Evolutionary conservation across 306 rosid genomes (phyloP).

Genomic region (Corylus heterophylla): DNA sequence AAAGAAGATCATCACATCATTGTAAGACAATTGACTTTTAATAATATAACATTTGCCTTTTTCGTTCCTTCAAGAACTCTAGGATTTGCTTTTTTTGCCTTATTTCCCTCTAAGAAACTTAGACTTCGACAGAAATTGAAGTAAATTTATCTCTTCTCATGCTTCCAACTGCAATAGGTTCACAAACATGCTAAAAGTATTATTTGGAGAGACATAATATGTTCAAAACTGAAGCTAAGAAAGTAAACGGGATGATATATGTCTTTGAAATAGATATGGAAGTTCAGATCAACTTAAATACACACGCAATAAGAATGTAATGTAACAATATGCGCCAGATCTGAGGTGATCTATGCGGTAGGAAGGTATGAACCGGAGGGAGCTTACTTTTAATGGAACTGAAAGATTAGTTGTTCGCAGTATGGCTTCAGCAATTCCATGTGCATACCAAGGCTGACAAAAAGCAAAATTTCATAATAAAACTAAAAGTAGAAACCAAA

Average conservation of each 20-base stretch:
- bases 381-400: constrained; percentile 86
- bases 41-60: background rate
- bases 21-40: no score
- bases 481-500: constrained; percentile 11
- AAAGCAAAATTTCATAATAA: constrained; percentile 17
- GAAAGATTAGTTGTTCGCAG: constrained; percentile 97
- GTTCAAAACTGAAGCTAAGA: background rate
- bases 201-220: background rate
- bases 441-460: constrained; percentile 97
- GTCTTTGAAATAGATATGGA: background rate
- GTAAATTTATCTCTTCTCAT: background rate
- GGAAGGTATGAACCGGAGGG: constrained; percentile 15
- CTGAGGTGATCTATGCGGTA: background rate
- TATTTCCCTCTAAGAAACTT: background rate
- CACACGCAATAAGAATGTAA: constrained; percentile 12
- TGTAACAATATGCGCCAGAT: constrained; percentile 5
- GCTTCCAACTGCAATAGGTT: background rate
- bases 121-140: background rate
- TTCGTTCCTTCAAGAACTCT: background rate
- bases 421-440: constrained; percentile 95
- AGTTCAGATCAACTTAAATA: background rate
- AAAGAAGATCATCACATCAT: background rate
- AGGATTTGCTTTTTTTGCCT: background rate
- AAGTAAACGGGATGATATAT: background rate
- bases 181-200: background rate